A percentile compares a stretch with the other conserved stretches of the same genome.
Evolutionary conservation across 2,329 filamentous ascomycete genomes (phyloP).

Genomic region (Ambrosiella xylebori): DNA sequence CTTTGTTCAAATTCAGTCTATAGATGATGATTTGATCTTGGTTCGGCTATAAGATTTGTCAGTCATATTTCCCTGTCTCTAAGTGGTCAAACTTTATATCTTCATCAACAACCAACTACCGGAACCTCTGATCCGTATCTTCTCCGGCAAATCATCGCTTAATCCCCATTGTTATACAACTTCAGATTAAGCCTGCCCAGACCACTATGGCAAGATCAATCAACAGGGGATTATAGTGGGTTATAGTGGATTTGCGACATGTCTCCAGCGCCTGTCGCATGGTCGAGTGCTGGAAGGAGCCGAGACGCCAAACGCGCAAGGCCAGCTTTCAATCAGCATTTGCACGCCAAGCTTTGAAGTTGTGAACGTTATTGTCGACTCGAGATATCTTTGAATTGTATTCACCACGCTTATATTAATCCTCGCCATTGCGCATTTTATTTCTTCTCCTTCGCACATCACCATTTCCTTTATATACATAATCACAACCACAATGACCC

Average conservation of each 20-base stretch:
- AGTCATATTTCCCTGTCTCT: background rate
- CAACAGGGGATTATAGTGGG: too few species aligned
- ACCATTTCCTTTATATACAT: background rate
- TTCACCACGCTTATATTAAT: background rate
- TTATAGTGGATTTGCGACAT: background rate
- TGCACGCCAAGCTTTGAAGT: background rate
- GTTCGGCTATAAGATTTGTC: background rate
- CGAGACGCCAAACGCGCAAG: conserved; percentile 1
- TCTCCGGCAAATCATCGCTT: background rate
- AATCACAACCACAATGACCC: conserved; percentile 54
- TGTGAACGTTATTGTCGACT: background rate
- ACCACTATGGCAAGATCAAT: background rate
- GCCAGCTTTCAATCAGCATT: background rate
- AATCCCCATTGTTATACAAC: background rate
- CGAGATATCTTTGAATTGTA: background rate
- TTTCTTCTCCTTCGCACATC: background rate
- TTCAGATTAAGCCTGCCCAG: background rate
- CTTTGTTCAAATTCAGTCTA: too few species aligned
- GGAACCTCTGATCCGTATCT: background rate
- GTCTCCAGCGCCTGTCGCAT: background rate
- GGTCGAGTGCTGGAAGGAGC: background rate
- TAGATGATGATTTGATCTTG: too few species aligned
- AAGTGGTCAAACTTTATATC: background rate
- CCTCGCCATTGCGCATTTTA: background rate
- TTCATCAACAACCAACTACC: background rate